Base-by-base conservation (phyloP, 2,329 filamentous ascomycete species). In the Apiospora marii region DNA sequence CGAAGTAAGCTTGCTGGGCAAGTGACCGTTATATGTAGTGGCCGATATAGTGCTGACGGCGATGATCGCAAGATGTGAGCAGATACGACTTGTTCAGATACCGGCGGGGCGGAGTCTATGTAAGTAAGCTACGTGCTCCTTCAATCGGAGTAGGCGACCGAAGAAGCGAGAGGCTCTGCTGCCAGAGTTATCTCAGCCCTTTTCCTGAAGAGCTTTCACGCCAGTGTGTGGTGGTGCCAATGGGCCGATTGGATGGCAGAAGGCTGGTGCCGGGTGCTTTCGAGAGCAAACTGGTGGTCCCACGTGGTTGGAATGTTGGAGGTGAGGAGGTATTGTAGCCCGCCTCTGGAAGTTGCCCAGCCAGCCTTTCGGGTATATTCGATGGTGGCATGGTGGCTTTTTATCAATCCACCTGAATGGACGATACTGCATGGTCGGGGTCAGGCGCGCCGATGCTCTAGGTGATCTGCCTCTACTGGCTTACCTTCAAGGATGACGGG, bases 371-470 rank as follows among this genome's bases (percentile, higher is more conserved):
- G 30, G 53, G 4, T 4, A n/a, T 37, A 19, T 12, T 37, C 3
- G 53, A 27, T 61, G 53, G 53, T 61, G 53, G 53, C 30, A 61
- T 24, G 12, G 53, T 22, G 53, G 53, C 53, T 22, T 37, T 58
- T 61, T 37, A 61, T 61, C 27, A 61, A 61, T 16, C 44, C 19
- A 5, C 2, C 44, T 48, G 4, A 48, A 19, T 48, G 44, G 44
- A 48, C 16, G 16, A 19, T 8, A 7, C 16, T 34, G 19, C 53
- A n/a, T 8, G 12, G 14, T 3, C 16, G 19, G 13, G 30, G 30
- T 61, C 30, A 61, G 27, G 19, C 22, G 53, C 19, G 51, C 24
- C 30, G 51, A 24, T 1, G 37, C 16, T 22, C 19, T 22, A 22
- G 44, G 6, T 6, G 44, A 48, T 48, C 44, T 48, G 44, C 44